Evolutionary conservation across 768 basidiomycete species (phyloP), one percentile per base, ranked within the genome.

Genomic region (Hysterangium stoloniferum): DNA sequence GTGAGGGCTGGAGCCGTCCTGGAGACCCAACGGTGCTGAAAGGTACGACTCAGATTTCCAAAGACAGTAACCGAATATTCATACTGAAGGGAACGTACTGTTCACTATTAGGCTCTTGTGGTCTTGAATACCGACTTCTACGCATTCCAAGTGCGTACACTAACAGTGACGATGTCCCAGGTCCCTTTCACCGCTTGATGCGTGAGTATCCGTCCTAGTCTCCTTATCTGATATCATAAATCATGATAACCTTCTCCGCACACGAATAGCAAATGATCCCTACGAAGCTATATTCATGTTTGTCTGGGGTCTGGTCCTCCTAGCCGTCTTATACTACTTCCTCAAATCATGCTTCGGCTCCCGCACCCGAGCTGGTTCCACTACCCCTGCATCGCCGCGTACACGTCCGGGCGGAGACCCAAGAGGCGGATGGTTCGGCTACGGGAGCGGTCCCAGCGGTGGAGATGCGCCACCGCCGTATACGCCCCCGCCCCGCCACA

Each of bases 11-110:
- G 85, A 79, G 76, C 33, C 69, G 73, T 28, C 78, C 89, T 4
- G 91, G 88, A 0, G 94, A 97, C 67, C 73, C 79, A 1, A 79
- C 82, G 63, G 87, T 97, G 12, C 65, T 95, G 54, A 88, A 90
- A 72, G 92, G 93, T 85, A 32, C 29, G 67, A 28, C 36, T n/a
- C n/a, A n/a, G n/a, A n/a, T n/a, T n/a, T n/a, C n/a, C n/a, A n/a
- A n/a, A n/a, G n/a, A n/a, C n/a, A n/a, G 27, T 41, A 32, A 36
- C 40, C 28, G 31, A 22, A 45, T 28, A 20, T 27, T 45, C 17
- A 13, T 5, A 19, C 20, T 25, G 12, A 20, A 22, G 27, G 44
- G 13, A 42, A 43, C 33, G 27, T 29, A 40, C 22, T 31, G 37
- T 47, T 52, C 7, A 3, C 25, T 36, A 12, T 9, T 53, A 91